A percentile compares a stretch with the other conserved stretches of the same genome.
phyloP scores from a whole-genome alignment of 345 rosid genomes.

The Limnanthes douglasii region DNA sequence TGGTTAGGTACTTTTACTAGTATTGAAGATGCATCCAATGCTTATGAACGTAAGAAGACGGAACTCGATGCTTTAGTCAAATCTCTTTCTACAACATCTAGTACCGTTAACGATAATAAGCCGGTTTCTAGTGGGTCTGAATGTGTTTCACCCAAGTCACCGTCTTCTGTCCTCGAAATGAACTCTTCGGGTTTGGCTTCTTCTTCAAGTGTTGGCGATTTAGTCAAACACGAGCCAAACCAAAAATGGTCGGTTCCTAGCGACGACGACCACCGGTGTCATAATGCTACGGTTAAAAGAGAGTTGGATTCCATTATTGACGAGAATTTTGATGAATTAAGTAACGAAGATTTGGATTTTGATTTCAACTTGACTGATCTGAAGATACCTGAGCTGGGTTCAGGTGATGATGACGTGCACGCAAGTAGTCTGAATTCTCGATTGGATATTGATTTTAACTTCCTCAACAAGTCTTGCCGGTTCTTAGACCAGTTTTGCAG shows the following conservation, averaged over 20 bases:
- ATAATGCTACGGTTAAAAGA: no score
- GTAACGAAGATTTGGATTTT: conserved; percentile 3
- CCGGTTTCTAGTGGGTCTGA: conserved; percentile 29
- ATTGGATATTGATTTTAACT: conserved; percentile 21
- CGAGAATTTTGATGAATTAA: conserved; percentile 6
- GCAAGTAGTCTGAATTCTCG: conserved; percentile 22
- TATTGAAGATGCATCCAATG: conserved; percentile 66
- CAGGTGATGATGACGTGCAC: conserved; percentile 17
- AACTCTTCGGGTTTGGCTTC: conserved; percentile 16
- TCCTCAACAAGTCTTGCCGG: conserved; percentile 31
- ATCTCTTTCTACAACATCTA: conserved; percentile 3
- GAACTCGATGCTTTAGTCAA: conserved; percentile 34
- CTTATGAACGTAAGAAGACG: conserved; percentile 43
- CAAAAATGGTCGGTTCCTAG: conserved; percentile 9
- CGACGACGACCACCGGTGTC: no score
- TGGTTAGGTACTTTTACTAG: conserved; percentile 82
- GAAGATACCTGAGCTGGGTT: conserved; percentile 25
- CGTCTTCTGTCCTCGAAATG: conserved; percentile 29
- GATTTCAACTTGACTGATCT: conserved; percentile 16
- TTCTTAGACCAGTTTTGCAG: conserved; percentile 34
- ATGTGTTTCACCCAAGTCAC: conserved; percentile 26
- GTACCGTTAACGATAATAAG: no score
- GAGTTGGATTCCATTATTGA: conserved; percentile 4
- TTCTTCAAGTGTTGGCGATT: neutral
- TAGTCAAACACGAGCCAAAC: conserved; percentile 2